Conservation (phyloP, 148 eudicot species). For the Persicaria tinctoria region DNA sequence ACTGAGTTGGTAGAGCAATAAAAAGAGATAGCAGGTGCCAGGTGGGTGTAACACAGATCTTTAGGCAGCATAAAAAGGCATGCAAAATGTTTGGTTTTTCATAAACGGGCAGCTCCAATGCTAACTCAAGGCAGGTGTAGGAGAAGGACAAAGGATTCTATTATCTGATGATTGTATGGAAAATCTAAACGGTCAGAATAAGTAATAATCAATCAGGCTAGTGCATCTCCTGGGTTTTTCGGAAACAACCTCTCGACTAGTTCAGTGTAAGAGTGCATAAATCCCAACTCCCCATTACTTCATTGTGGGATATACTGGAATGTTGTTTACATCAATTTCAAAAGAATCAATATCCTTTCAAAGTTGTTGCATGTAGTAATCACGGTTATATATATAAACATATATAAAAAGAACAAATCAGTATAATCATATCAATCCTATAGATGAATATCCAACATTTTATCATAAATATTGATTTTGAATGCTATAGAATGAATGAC, state of each 20-base stretch:
- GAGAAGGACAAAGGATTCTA: too few species aligned
- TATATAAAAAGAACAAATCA: background rate
- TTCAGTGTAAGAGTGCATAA: too few species aligned
- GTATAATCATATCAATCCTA: background rate
- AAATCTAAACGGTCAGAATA: background rate
- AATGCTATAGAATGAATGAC: background rate
- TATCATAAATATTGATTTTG: background rate
- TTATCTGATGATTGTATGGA: too few species aligned
- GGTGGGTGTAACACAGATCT: background rate
- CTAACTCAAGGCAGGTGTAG: background rate
- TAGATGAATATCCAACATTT: background rate
- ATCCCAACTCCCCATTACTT: too few species aligned
- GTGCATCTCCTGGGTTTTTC: too few species aligned
- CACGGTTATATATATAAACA: background rate
- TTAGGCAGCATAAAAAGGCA: background rate
- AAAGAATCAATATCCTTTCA: background rate
- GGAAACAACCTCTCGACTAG: too few species aligned
- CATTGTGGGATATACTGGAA: background rate
- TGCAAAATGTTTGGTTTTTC: background rate
- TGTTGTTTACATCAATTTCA: background rate
- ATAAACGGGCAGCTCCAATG: background rate
- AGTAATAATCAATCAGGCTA: background rate
- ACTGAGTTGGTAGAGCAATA: background rate
- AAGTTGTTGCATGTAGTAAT: background rate
- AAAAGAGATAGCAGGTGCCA: background rate